These are phyloP conservation scores for Colletotrichum sp. DNA, from an alignment of 2,329 filamentous ascomycete species.

Conservation along the genomic window DNA sequence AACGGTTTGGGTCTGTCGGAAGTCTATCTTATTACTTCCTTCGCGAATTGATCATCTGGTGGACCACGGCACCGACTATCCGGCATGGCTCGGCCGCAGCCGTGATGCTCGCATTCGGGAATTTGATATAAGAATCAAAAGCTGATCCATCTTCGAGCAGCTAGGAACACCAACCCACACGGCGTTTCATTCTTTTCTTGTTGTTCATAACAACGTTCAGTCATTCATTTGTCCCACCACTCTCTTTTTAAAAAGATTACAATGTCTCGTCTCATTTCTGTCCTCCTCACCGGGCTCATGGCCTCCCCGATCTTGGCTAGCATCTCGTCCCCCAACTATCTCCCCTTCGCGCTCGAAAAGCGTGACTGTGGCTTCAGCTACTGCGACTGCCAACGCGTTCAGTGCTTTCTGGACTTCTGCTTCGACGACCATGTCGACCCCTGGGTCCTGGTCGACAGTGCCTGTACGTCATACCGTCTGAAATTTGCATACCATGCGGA, in stretches of 20 bases:
- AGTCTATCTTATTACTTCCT: neutral
- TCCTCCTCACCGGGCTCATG: neutral
- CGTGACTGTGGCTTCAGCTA: neutral
- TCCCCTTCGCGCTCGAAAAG: neutral
- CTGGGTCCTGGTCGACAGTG: neutral
- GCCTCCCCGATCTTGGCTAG: neutral
- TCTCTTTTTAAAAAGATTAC: neutral
- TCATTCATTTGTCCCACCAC: neutral
- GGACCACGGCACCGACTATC: neutral
- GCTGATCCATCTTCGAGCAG: neutral
- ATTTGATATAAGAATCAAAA: neutral
- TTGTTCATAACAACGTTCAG: neutral
- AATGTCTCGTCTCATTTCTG: neutral
- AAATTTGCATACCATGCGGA: neutral
- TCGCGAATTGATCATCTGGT: constrained; percentile 1
- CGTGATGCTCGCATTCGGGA: neutral
- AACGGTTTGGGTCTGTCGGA: neutral
- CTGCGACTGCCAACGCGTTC: neutral
- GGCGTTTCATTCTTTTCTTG: neutral
- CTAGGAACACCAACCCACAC: neutral
- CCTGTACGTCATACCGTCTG: neutral
- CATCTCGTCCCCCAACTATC: neutral
- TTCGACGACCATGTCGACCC: constrained; percentile 1
- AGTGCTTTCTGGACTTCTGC: neutral
- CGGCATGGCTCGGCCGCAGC: constrained; percentile 29